These are phyloP conservation scores for Carpinus fangiana DNA, from an alignment of 306 rosid species.

Conservation along the genomic window DNA sequence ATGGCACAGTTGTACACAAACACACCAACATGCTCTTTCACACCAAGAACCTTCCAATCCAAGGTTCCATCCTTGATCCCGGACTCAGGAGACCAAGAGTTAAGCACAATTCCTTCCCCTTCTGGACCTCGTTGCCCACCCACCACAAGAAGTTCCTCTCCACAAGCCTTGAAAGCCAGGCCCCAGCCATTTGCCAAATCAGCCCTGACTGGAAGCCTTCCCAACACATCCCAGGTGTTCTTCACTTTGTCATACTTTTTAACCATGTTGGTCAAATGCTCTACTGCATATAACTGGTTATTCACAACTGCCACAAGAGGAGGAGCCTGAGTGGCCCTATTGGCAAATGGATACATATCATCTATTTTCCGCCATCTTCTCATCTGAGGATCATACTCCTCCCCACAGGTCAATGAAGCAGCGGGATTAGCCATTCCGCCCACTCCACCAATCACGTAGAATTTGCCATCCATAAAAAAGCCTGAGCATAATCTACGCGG, in stretches of 20 bases:
- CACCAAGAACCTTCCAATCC: constrained; percentile 85
- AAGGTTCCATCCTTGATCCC: constrained; percentile 64
- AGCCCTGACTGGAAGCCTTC: constrained; percentile 90
- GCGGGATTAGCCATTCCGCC: constrained; percentile 88
- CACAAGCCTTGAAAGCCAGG: constrained; percentile 96
- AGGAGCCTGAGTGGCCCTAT: constrained; percentile 82
- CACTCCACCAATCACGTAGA: constrained; percentile 95
- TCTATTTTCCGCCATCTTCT: constrained; percentile 77
- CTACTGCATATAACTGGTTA: constrained; percentile 76
- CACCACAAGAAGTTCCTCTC: constrained; percentile 75
- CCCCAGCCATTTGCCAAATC: constrained; percentile 94
- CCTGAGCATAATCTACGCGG: constrained; percentile 92
- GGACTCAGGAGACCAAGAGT: constrained; percentile 77
- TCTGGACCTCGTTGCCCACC: constrained; percentile 96
- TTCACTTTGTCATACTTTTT: constrained; percentile 75
- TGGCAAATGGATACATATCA: constrained; percentile 82
- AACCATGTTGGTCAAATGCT: constrained; percentile 84
- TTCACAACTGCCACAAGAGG: constrained; percentile 96
- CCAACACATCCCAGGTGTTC: constrained; percentile 76
- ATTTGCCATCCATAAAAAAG: constrained; percentile 82
- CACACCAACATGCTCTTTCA: constrained; percentile 81
- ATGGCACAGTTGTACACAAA: constrained; percentile 97
- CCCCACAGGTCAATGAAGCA: constrained; percentile 81
- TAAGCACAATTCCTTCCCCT: constrained; percentile 78
- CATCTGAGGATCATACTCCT: constrained; percentile 76